Conservation (phyloP, 148 eudicot genomes). For the Nyssa sinensis region DNA sequence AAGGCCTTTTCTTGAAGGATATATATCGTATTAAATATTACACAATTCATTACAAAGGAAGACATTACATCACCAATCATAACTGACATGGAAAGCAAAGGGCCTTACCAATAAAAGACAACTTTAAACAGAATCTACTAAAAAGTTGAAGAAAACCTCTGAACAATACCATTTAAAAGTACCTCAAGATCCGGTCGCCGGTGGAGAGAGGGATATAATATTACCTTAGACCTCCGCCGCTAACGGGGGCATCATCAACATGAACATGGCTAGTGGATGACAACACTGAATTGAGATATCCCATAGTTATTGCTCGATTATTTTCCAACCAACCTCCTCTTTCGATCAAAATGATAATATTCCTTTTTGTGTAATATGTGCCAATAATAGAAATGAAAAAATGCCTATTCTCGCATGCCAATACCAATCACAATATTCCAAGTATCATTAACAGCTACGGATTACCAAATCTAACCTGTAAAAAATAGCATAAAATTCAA, state of each 20-base stretch:
- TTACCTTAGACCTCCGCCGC: constrained; percentile 87
- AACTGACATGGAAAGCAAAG: neutral
- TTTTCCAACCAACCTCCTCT: constrained; percentile 26
- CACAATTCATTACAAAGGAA: neutral
- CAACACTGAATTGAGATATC: constrained; percentile 80
- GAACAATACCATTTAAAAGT: neutral
- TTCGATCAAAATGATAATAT: constrained; percentile 19
- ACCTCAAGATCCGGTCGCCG: neutral
- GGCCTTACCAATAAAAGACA: neutral
- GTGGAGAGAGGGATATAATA: neutral
- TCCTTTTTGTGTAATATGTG: neutral
- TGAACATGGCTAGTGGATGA: constrained; percentile 64
- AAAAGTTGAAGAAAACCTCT: constrained; percentile 14
- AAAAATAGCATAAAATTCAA: constrained; percentile 9
- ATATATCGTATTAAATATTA: neutral
- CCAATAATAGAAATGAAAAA: neutral
- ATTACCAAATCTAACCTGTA: constrained; percentile 30
- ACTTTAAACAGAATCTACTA: constrained; percentile 1
- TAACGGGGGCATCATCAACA: constrained; percentile 68
- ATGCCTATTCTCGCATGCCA: neutral
- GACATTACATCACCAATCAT: neutral
- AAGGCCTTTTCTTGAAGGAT: neutral
- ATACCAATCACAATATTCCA: neutral
- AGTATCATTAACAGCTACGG: neutral
- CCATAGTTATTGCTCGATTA: constrained; percentile 51